Percentiles rank a stretch among this genome's conserved stretches.
Conservation (phyloP, 305 asterid genomes). For the Solanum chacoense region DNA sequence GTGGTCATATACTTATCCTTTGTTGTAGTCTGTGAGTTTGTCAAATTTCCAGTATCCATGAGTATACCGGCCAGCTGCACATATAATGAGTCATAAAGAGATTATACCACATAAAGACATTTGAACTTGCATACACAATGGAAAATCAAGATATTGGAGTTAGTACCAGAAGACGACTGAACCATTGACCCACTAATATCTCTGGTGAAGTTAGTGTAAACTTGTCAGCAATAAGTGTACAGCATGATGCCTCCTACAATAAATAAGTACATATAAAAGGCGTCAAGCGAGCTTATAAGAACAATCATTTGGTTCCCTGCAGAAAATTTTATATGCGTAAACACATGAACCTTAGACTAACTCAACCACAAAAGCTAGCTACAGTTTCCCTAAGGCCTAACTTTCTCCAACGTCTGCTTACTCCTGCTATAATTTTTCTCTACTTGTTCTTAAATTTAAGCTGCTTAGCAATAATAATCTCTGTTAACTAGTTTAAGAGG, state of each 20-base stretch:
- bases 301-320: neutral
- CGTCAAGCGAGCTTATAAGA: neutral
- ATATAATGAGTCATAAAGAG: neutral
- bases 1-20: conserved; percentile 78
- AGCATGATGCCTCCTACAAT: conserved; percentile 69
- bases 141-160: neutral
- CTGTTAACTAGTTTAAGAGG: neutral
- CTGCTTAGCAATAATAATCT: neutral
- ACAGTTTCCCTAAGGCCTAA: neutral
- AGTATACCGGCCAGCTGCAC: conserved; percentile 80
- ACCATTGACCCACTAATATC: conserved; percentile 65
- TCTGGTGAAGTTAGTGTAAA: conserved; percentile 45
- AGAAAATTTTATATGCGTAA: neutral
- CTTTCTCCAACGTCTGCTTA: neutral
- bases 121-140: neutral
- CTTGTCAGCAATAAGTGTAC: conserved; percentile 58
- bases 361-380: neutral
- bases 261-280: neutral
- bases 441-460: neutral
- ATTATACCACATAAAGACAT: neutral
- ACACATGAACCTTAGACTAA: neutral
- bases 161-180: conserved; percentile 71
- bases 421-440: neutral
- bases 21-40: conserved; percentile 36
- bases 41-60: conserved; percentile 59